Evolutionary conservation across 768 basidiomycete genomes (phyloP).

Genomic region (Neoboletus magnificus): DNA sequence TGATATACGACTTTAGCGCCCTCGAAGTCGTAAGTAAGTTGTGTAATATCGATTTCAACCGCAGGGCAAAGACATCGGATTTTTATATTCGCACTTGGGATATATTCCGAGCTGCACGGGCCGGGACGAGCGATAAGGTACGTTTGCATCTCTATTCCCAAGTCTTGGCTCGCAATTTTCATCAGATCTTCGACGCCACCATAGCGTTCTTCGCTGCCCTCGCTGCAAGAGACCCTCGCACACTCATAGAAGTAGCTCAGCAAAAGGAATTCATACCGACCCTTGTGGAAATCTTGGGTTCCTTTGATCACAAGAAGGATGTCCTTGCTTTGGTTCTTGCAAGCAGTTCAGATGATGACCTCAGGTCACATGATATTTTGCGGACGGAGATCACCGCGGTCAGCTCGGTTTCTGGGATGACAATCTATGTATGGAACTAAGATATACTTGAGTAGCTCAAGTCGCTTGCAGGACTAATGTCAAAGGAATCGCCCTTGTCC

Average conservation of each 20-base stretch:
- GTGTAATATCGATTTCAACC: conserved; percentile 69
- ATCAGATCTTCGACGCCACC: conserved; percentile 62
- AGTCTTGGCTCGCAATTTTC: background rate
- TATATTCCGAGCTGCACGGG: conserved; percentile 54
- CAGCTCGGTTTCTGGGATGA: conserved; percentile 20
- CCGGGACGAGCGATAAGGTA: conserved; percentile 59
- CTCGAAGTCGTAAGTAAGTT: conserved; percentile 74
- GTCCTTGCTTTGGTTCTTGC: conserved; percentile 45
- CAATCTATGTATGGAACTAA: conserved; percentile 4
- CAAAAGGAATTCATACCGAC: conserved; percentile 36
- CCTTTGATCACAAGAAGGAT: conserved; percentile 39
- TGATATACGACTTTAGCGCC: conserved; percentile 45
- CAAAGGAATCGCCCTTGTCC: conserved; percentile 33
- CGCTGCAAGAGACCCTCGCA: conserved; percentile 54
- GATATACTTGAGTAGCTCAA: conserved; percentile 28
- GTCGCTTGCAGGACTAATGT: conserved; percentile 34
- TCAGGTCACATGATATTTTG: conserved; percentile 50
- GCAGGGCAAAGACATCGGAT: conserved; percentile 76
- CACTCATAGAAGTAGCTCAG: conserved; percentile 52
- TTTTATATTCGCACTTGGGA: conserved; percentile 71
- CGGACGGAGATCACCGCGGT: conserved; percentile 60
- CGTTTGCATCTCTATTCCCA: conserved; percentile 19
- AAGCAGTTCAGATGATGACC: conserved; percentile 36
- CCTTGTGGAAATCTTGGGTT: conserved; percentile 42
- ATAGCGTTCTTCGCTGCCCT: conserved; percentile 61